Evolutionary conservation across 2,329 filamentous ascomycete species (phyloP), one percentile per base, ranked within the genome.

Genomic region (Leptographium procerum): DNA sequence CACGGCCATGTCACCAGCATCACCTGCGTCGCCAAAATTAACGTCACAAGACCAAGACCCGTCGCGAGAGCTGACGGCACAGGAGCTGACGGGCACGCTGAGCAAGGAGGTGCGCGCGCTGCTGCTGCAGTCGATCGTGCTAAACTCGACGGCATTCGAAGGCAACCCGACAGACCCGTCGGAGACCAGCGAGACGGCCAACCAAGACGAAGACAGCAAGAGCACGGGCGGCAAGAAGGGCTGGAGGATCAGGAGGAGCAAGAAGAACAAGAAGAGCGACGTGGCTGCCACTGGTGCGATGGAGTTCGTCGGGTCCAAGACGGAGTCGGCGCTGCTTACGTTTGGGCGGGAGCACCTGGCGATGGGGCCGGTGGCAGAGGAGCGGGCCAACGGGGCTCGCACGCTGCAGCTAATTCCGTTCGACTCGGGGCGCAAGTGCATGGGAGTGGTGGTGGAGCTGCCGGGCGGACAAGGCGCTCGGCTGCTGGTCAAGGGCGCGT

Each of bases 61-160:
- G 62, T 67, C 29, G 73, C 67, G 47, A 52, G 66, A 78, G 54
- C 69, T 77, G 6, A 69, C 72, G 1, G 69, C 75, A 6, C 68
- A 74, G 36, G 77, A 82, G 52, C 75, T 82, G 61, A 69, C 73
- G 19, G 70, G 71, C 10, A 71, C 72, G 62, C 76, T 84, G 14
- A 71, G 70, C 61, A 28, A 68, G 2, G 71, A 74, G 1, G 74
- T 78, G 51, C 80, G 77, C 67, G 75, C 80, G 3, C 64, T 86
- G 34, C 70, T 86, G 13, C 67, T 81, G 56, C 77, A 84, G 66
- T 86, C 83, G 2, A 82, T 85, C 62, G 73, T 79, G 16, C 72
- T 85, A 61, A 86, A 86, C 69, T 89, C 87, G 1, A 91, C 87
- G 0, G 87, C 87, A 0, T 90, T 90, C 61, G 86, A 90, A 68